Evolutionary conservation across 257 asterid genomes (phyloP).

Genomic region (Penstemon eatonii): DNA sequence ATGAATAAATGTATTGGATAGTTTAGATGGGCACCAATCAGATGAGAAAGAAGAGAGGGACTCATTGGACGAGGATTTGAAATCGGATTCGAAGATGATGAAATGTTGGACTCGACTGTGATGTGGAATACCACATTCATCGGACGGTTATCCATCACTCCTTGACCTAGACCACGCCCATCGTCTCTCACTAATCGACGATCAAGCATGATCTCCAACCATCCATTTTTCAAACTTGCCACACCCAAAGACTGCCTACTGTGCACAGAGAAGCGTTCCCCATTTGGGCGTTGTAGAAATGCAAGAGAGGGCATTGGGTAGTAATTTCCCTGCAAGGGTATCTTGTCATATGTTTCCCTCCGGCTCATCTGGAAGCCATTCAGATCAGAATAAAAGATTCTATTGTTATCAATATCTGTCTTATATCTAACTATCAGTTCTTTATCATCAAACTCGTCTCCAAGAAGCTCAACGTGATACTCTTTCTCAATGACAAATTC

Average conservation of each 20-base stretch:
- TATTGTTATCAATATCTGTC: conserved; percentile 68
- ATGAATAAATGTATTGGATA: conserved; percentile 70
- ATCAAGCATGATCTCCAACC: conserved; percentile 94
- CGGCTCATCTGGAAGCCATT: conserved; percentile 97
- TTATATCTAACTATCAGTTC: conserved; percentile 77
- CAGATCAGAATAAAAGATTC: conserved; percentile 79
- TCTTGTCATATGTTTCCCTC: conserved; percentile 87
- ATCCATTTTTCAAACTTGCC: conserved; percentile 80
- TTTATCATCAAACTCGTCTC: conserved; percentile 55
- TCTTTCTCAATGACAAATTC: conserved; percentile 87
- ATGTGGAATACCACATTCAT: conserved; percentile 84
- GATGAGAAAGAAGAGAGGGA: conserved; percentile 91
- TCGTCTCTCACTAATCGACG: conserved; percentile 81
- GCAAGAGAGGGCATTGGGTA: conserved; percentile 97
- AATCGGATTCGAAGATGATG: conserved; percentile 43
- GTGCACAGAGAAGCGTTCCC: conserved; percentile 87
- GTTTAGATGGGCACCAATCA: conserved; percentile 79
- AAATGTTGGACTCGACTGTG: conserved; percentile 64
- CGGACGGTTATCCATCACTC: conserved; percentile 88
- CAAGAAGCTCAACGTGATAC: conserved; percentile 88
- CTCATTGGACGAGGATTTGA: conserved; percentile 51
- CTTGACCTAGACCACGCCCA: conserved; percentile 98
- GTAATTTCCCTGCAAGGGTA: conserved; percentile 93
- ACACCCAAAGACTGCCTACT: conserved; percentile 87
- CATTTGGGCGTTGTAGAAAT: conserved; percentile 68